Evolutionary conservation across 2,329 filamentous ascomycete species (phyloP).

Genomic region (Catunica adiposa): DNA sequence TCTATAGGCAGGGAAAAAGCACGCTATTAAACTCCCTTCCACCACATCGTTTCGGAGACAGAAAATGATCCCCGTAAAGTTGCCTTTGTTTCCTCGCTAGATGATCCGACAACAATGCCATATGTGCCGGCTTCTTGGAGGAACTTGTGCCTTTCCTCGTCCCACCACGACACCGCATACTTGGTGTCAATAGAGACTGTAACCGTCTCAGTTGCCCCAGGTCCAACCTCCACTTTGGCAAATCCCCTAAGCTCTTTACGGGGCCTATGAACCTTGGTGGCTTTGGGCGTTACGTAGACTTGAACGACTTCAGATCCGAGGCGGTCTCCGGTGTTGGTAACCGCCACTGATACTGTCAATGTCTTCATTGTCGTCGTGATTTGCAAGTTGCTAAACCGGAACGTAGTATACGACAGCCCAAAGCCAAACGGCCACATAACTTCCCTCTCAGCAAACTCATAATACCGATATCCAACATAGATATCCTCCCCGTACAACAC

Average conservation of each 20-base stretch:
- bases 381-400: conserved; percentile 39
- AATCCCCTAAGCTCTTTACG: conserved; percentile 50
- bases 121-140: conserved; percentile 49
- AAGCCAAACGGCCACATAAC: conserved; percentile 66
- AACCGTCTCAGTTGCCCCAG: conserved; percentile 41
- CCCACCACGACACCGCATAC: conserved; percentile 53
- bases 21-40: conserved; percentile 48
- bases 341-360: conserved; percentile 30
- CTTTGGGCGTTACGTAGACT: conserved; percentile 36
- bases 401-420: conserved; percentile 59
- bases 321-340: conserved; percentile 44
- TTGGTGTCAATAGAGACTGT: conserved; percentile 43
- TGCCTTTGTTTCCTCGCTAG: conserved; percentile 33
- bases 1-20: too few relatives aligned
- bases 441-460: conserved; percentile 49
- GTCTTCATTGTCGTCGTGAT: conserved; percentile 46
- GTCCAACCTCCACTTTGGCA: conserved; percentile 43
- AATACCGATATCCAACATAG: conserved; percentile 68
- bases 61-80: conserved; percentile 36
- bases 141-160: conserved; percentile 51
- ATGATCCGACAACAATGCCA: conserved; percentile 42
- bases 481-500: conserved; percentile 66
- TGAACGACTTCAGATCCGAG: conserved; percentile 40
- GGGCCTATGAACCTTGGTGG: conserved; percentile 37
- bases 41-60: conserved; percentile 47